phyloP scores from a whole-genome alignment of 306 rosid genomes.

The Vachellia collinsii region DNA sequence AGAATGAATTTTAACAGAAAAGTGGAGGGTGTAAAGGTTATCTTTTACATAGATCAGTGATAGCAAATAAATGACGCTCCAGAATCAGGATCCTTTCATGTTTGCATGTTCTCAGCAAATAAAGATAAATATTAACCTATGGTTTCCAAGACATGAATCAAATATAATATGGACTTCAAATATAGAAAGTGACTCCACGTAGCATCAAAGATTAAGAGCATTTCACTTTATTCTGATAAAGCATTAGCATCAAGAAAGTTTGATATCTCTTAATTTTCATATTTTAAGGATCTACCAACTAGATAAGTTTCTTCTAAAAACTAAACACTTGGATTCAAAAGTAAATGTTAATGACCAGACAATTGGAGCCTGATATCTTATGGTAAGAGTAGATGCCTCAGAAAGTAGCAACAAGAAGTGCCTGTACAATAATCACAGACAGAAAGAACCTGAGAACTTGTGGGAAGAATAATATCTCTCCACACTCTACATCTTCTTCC shows the following conservation, averaged over 20 bases:
- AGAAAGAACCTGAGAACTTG: neutral
- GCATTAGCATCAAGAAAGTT: conserved; percentile 11
- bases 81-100: neutral
- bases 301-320: conserved; percentile 6
- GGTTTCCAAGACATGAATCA: conserved; percentile 10
- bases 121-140: neutral
- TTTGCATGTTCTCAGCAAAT: neutral
- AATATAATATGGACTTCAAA: conserved; percentile 4
- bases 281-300: conserved; percentile 3
- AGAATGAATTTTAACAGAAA: neutral
- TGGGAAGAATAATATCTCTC: neutral
- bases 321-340: neutral
- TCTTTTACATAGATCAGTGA: neutral
- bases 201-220: conserved; percentile 20
- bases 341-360: neutral
- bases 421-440: neutral
- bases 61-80: neutral
- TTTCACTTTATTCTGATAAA: neutral
- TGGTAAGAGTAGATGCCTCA: neutral
- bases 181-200: neutral
- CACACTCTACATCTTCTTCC: conserved; percentile 1
- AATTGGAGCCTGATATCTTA: conserved; percentile 2
- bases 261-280: neutral
- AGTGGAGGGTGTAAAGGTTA: neutral
- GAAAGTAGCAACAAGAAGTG: neutral